Percentiles rank a stretch among this genome's conserved stretches.
These are phyloP conservation scores for Nematocida displodere DNA, from an alignment of 371 early-diverging fungal genomes.

Conservation along the genomic window DNA sequence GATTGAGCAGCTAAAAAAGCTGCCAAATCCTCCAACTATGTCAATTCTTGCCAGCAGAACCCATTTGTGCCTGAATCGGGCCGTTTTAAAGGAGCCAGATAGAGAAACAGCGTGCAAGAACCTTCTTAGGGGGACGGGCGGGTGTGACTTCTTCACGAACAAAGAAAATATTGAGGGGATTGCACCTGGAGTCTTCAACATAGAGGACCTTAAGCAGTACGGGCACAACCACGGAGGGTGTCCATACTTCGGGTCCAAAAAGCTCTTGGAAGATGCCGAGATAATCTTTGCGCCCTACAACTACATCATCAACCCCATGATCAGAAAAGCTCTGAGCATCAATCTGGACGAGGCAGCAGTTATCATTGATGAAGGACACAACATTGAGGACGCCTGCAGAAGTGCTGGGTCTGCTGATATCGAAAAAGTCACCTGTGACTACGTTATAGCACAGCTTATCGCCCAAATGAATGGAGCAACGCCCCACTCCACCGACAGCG, in stretches of 20 bases:
- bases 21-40: slow-evolving; percentile 68
- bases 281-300: slow-evolving; percentile 83
- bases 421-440: slow-evolving; percentile 45
- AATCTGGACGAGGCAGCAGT: slow-evolving; percentile 68
- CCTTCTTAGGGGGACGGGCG: slow-evolving; percentile 68
- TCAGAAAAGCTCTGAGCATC: slow-evolving; percentile 63
- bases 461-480: slow-evolving; percentile 10
- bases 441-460: slow-evolving; percentile 49
- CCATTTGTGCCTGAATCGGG: slow-evolving; percentile 75
- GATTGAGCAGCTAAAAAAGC: slow-evolving; percentile 74
- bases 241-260: slow-evolving; percentile 74
- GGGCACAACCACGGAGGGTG: slow-evolving; percentile 67
- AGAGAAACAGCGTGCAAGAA: slow-evolving; percentile 70
- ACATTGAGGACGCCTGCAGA: slow-evolving; percentile 66
- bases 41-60: slow-evolving; percentile 71
- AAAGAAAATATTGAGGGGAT: slow-evolving; percentile 19
- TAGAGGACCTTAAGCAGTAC: slow-evolving; percentile 64
- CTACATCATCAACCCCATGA: slow-evolving; percentile 74
- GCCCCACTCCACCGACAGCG: background rate
- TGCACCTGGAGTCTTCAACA: slow-evolving; percentile 60
- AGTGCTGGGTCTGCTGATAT: slow-evolving; percentile 67
- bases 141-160: slow-evolving; percentile 59
- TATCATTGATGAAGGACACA: slow-evolving; percentile 78
- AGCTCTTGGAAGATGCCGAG: slow-evolving; percentile 68
- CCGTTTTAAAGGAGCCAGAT: slow-evolving; percentile 68